These are phyloP conservation scores for Diutina catenulata DNA, from an alignment of 1,139 yeast species.

Conservation along the genomic window DNA sequence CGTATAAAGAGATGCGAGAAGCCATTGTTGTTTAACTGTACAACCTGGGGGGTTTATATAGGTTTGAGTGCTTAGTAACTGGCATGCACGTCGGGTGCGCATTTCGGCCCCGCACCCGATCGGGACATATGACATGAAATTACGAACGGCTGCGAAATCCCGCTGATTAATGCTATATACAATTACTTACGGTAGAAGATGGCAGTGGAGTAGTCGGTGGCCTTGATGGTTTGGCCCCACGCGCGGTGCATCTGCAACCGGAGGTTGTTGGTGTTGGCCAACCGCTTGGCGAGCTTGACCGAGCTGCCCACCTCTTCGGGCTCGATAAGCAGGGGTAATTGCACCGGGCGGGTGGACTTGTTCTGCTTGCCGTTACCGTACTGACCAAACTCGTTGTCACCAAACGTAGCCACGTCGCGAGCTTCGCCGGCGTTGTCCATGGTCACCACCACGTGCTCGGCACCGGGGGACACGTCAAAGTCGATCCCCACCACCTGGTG, in stretches of 20 bases:
- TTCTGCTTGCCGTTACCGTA: constrained; percentile 70
- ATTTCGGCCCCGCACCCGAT: too few relatives aligned
- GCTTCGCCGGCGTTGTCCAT: constrained; percentile 31
- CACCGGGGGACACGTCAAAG: constrained; percentile 49
- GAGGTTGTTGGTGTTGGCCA: background rate
- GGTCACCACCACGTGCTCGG: constrained; percentile 53
- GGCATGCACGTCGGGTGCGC: too few relatives aligned
- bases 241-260: background rate
- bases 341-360: constrained; percentile 45
- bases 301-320: constrained; percentile 23
- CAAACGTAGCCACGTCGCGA: constrained; percentile 68
- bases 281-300: background rate
- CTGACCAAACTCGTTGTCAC: constrained; percentile 74
- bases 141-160: too few relatives aligned
- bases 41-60: too few relatives aligned
- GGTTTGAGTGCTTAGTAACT: too few relatives aligned
- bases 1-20: constrained; percentile 18
- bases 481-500: constrained; percentile 28
- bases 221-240: constrained; percentile 4
- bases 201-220: background rate
- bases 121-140: too few relatives aligned
- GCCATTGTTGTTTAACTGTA: too few relatives aligned
- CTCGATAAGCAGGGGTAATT: constrained; percentile 45
- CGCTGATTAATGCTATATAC: too few relatives aligned
- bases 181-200: background rate